These are phyloP conservation scores for Sporothrix dimorphospora DNA, from an alignment of 2,329 filamentous ascomycete genomes.

Conservation along the genomic window DNA sequence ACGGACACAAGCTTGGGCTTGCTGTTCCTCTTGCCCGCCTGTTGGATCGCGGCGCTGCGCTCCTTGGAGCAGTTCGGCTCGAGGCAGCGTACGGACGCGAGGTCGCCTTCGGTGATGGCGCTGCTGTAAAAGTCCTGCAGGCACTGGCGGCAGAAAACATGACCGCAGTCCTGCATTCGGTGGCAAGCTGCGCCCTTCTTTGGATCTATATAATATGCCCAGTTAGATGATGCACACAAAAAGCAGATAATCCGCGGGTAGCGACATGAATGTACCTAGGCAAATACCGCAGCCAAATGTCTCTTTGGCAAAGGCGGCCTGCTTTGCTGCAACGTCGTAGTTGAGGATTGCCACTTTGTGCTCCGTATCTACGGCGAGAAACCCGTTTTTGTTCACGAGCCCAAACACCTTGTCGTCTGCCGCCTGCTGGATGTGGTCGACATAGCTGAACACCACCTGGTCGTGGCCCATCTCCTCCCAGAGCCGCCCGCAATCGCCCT, in stretches of 20 bases:
- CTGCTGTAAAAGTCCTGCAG: conserved; percentile 87
- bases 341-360: conserved; percentile 74
- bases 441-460: conserved; percentile 63
- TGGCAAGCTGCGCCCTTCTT: conserved; percentile 87
- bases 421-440: conserved; percentile 64
- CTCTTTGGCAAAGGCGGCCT: conserved; percentile 75
- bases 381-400: conserved; percentile 52
- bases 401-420: conserved; percentile 64
- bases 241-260: neutral
- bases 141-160: conserved; percentile 90
- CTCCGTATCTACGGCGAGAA: conserved; percentile 56
- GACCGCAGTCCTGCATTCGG: conserved; percentile 77
- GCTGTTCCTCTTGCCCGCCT: conserved; percentile 51
- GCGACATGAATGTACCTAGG: conserved; percentile 54
- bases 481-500: conserved; percentile 54
- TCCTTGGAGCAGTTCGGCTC: conserved; percentile 76
- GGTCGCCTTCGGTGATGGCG: conserved; percentile 82
- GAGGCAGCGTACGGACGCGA: conserved; percentile 78
- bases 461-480: conserved; percentile 67
- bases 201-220: conserved; percentile 61
- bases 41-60: conserved; percentile 43
- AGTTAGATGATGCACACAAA: neutral
- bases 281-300: conserved; percentile 90
- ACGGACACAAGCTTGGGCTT: conserved; percentile 67
- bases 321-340: conserved; percentile 74